Evolutionary conservation across 345 rosid genomes (phyloP).

Genomic region (Sapria himalayana): DNA sequence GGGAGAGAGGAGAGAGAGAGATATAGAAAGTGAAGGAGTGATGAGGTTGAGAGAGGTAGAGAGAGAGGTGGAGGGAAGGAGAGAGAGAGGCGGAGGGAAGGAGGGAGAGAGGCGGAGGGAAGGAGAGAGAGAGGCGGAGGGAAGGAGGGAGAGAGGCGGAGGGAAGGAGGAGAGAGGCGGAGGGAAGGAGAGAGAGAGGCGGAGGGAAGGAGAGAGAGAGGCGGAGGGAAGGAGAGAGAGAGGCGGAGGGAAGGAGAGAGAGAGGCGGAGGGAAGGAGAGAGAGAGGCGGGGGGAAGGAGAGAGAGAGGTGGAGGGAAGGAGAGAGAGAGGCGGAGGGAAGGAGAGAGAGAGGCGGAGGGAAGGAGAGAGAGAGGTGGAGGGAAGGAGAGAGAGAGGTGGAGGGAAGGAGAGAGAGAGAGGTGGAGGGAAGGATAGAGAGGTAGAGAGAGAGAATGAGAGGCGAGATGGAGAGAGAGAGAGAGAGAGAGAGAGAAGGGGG

Average conservation of each 20-base stretch:
- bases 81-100: not conserved
- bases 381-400: too few species aligned
- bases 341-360: not conserved
- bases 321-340: not conserved
- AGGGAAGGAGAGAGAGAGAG: too few species aligned
- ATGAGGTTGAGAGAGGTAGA: not conserved
- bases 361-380: not conserved
- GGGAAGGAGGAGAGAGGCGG: not conserved
- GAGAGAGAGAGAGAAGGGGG: not conserved
- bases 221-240: not conserved
- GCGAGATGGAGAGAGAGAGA: too few species aligned
- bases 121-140: not conserved
- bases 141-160: not conserved
- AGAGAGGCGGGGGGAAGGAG: too few species aligned
- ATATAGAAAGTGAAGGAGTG: too few species aligned
- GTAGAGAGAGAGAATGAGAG: too few species aligned
- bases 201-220: not conserved
- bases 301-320: too few species aligned
- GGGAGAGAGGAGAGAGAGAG: not conserved
- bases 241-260: not conserved
- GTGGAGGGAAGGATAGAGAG: too few species aligned
- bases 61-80: not conserved
- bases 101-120: not conserved
- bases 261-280: not conserved
- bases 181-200: not conserved